Conservation (phyloP, 768 basidiomycete species). For the Leccinum fibrillosum region DNA sequence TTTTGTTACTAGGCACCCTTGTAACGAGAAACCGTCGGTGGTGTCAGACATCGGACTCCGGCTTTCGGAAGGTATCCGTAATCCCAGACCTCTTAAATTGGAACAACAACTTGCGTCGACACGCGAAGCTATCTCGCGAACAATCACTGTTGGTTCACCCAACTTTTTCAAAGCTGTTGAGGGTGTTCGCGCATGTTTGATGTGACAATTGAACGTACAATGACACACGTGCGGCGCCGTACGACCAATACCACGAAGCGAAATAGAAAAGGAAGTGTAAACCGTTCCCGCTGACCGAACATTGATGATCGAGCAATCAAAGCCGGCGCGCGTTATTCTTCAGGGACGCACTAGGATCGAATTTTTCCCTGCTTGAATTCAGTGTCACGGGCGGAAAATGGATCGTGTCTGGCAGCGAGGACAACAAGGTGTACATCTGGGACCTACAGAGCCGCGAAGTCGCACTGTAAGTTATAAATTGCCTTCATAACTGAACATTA, state of each 20-base stretch:
- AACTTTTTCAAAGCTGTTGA: too few relatives aligned
- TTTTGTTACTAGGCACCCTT: too few relatives aligned
- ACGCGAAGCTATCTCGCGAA: too few relatives aligned
- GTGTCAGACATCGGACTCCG: too few relatives aligned
- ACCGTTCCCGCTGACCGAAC: not conserved
- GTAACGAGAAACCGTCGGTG: too few relatives aligned
- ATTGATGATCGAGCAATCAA: not conserved
- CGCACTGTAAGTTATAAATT: too few relatives aligned
- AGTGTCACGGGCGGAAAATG: conserved; percentile 83
- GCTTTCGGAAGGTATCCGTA: too few relatives aligned
- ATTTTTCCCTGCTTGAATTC: conserved; percentile 58
- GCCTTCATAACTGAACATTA: too few relatives aligned
- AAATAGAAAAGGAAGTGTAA: not conserved
- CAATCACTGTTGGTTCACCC: too few relatives aligned
- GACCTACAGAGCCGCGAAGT: conserved; percentile 86
- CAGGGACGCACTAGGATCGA: not conserved
- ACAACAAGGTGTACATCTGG: conserved; percentile 87
- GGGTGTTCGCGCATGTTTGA: too few relatives aligned
- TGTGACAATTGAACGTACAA: not conserved
- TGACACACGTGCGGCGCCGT: not conserved
- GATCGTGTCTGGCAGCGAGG: conserved; percentile 91
- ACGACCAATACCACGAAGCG: not conserved
- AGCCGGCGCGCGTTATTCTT: not conserved
- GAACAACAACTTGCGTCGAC: too few relatives aligned
- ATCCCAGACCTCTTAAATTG: too few relatives aligned